Base-by-base conservation (phyloP, 345 rosid species). In the Aquilaria sinensis region DNA sequence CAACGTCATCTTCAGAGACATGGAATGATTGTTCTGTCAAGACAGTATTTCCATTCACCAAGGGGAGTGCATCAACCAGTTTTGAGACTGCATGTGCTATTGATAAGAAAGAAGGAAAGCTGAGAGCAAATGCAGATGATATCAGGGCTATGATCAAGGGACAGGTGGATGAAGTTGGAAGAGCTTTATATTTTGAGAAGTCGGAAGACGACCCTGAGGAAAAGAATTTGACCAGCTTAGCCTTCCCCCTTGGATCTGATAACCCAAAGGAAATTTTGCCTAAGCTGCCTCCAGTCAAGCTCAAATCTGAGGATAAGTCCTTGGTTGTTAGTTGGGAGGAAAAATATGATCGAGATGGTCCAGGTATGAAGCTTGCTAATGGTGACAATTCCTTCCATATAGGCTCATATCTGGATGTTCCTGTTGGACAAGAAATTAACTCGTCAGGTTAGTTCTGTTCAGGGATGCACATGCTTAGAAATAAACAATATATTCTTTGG, bases 221-320 rank as follows among this genome's bases (percentile, higher is more conserved):
- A 64, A 89, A 75, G 70, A 77, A 56, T 54, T 67, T 69, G n/a
- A 70, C 75, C 54, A 67, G 72, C 67, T 61, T 81, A 47, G 79
- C 80, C 56, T 84, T 81, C 66, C 75, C 96, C 15, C 80, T 76
- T 75, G 67, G 73, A 54, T 69, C 79, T 72, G 93, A 81, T 74
- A 74, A 77, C 65, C 67, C 83, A 34, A 91, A 79, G 78, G 96
- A 95, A 75, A 97, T 91, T 71, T 79, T 78, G 47, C 99, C 99
- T 53, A 81, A 96, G 79, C 81, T 95, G 72, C 93, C 99, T 62
- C 99, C 97, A 2, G 99, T 95, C 68, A 95, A 81, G 75, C 91
- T 95, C 56, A 95, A 91, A 75, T 91, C 96, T 8, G 99, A 86
- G 70, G 96, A 95, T 67, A 91, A 85, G 62, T 68, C 85, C n/a